Percentiles rank a stretch among this genome's conserved stretches.
phyloP scores from a whole-genome alignment of 805 yeast genomes.

The Blastobotrys attinorum region DNA sequence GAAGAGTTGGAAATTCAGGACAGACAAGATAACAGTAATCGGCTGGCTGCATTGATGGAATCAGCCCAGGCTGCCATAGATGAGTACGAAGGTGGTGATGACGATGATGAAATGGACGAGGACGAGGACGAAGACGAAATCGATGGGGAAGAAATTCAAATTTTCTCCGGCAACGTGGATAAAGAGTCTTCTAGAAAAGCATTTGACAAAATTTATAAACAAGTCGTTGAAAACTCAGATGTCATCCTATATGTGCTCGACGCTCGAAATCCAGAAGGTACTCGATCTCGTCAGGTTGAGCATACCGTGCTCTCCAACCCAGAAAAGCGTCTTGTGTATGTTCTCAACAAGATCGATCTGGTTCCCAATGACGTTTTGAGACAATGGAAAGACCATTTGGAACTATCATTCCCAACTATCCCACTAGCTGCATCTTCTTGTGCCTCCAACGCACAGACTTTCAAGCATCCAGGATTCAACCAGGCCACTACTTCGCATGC shows the following conservation, averaged over 20 bases:
- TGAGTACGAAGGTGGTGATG: slow-evolving; percentile 44
- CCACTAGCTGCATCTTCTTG: slow-evolving; percentile 73
- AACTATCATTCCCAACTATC: slow-evolving; percentile 81
- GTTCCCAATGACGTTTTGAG: slow-evolving; percentile 78
- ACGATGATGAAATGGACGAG: slow-evolving; percentile 33
- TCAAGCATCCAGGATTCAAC: slow-evolving; percentile 62
- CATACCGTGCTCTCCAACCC: slow-evolving; percentile 75
- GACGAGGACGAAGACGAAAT: slow-evolving; percentile 41
- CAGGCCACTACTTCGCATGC: slow-evolving; percentile 64
- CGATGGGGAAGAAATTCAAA: slow-evolving; percentile 35
- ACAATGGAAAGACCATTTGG: slow-evolving; percentile 75
- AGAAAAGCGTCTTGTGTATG: slow-evolving; percentile 74
- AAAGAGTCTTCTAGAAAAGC: slow-evolving; percentile 50
- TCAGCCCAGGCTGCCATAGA: slow-evolving; percentile 86
- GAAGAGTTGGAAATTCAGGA: slow-evolving; percentile 29
- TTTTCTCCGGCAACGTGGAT: slow-evolving; percentile 35
- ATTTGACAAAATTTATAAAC: slow-evolving; percentile 86
- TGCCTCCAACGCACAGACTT: slow-evolving; percentile 58
- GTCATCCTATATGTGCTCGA: slow-evolving; percentile 89
- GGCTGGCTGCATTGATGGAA: slow-evolving; percentile 76
- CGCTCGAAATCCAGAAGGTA: slow-evolving; percentile 94
- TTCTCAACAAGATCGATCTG: slow-evolving; percentile 87
- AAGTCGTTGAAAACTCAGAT: slow-evolving; percentile 88
- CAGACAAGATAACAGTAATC: slow-evolving; percentile 36
- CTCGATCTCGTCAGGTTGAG: slow-evolving; percentile 87